phyloP scores from a whole-genome alignment of 371 early-diverging fungal genomes.

The Apophysomyces elegans region DNA sequence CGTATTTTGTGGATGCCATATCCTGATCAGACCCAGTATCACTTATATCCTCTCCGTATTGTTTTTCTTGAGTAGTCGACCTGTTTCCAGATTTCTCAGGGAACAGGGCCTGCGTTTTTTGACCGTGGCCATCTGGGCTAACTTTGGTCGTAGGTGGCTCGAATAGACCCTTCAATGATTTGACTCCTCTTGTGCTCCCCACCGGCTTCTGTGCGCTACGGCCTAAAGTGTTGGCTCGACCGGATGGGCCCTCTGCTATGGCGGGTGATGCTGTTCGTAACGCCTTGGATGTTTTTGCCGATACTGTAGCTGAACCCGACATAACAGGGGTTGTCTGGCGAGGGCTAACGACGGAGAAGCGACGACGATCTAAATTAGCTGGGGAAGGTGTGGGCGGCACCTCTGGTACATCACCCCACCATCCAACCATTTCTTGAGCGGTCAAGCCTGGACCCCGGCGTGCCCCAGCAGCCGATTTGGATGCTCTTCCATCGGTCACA shows the following conservation, averaged over 20 bases:
- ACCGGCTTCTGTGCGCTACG: conserved; percentile 13
- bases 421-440: conserved; percentile 23
- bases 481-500: conserved; percentile 24
- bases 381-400: conserved; percentile 2
- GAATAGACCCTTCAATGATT: conserved; percentile 13
- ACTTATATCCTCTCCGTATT: background rate
- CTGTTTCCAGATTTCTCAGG: background rate
- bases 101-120: background rate
- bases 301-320: background rate
- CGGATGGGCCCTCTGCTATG: background rate
- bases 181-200: conserved; percentile 11
- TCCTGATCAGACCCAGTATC: background rate
- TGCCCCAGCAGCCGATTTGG: conserved; percentile 18
- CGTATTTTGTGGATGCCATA: conserved; percentile 28
- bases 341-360: background rate
- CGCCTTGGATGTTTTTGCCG: conserved; percentile 8
- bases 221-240: conserved; percentile 11
- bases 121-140: background rate
- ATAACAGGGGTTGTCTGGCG: background rate
- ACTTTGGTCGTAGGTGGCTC: conserved; percentile 6
- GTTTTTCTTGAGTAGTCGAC: background rate
- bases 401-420: conserved; percentile 21
- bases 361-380: background rate
- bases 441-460: conserved; percentile 9
- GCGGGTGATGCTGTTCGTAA: background rate